Evolutionary conservation across 2,329 filamentous ascomycete genomes (phyloP).

Genomic region (Amesomyces nigricolor): DNA sequence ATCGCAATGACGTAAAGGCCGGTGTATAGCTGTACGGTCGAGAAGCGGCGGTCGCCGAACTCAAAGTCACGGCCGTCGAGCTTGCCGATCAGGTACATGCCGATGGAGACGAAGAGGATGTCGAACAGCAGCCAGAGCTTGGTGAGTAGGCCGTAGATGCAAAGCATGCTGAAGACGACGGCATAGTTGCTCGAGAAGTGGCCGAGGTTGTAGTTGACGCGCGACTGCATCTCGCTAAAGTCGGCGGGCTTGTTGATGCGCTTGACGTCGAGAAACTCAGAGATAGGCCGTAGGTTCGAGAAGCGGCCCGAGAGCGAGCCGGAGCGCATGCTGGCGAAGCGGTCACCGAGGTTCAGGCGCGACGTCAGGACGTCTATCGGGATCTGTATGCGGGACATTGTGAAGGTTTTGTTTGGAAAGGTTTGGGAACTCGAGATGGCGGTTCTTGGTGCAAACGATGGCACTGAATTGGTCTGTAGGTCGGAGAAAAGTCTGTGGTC

Average conservation of each 20-base stretch:
- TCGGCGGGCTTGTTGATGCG: constrained; percentile 89
- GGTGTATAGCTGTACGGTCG: constrained; percentile 91
- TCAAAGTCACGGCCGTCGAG: constrained; percentile 85
- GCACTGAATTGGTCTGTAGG: constrained; percentile 1
- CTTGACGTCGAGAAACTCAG: constrained; percentile 95
- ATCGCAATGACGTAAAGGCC: constrained; percentile 75
- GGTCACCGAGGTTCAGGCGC: constrained; percentile 77
- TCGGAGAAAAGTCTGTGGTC: background rate
- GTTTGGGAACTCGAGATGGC: background rate
- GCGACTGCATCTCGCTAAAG: constrained; percentile 53
- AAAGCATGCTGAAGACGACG: constrained; percentile 87
- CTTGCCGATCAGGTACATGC: constrained; percentile 88
- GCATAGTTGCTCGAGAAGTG: constrained; percentile 99
- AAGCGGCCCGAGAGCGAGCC: constrained; percentile 78
- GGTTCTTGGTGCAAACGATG: background rate
- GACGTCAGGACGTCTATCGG: constrained; percentile 88
- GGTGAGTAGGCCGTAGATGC: constrained; percentile 89
- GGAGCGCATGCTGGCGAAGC: constrained; percentile 76
- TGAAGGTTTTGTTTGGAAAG: constrained; percentile 1
- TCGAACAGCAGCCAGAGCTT: constrained; percentile 85
- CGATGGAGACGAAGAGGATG: constrained; percentile 78
- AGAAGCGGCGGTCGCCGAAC: constrained; percentile 74
- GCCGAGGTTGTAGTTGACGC: constrained; percentile 68
- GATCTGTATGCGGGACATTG: constrained; percentile 85
- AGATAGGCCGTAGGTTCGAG: constrained; percentile 82